Base-by-base conservation (phyloP, 202 grass and related monocot species). In the Digitaria exilis region DNA sequence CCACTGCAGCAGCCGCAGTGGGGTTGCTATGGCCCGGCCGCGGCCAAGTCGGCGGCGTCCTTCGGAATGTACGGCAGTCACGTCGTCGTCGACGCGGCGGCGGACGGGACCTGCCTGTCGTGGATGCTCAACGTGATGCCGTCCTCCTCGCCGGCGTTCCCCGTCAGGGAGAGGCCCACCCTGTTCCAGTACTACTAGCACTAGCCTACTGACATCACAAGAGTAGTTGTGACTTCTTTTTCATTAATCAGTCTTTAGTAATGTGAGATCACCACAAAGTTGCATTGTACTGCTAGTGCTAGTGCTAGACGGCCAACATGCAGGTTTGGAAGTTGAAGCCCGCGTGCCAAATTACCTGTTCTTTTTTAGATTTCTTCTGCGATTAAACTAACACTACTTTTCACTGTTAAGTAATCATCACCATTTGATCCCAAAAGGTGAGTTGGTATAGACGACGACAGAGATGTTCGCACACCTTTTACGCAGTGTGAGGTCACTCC, bases 71-170 rank as follows among this genome's bases (percentile, higher is more conserved):
- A 89, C 60, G 86, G 70, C 6, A 46, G 85, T 51, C 81, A 35
- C 9, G 93, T 79, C 39, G 41, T 43, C 30, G 46, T 46, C 6
- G 41, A 57, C 69, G 66, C 60, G 19, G 49, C 51, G 7, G 89
- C 70, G 3, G 87, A 92, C 52, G 82, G 86, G 59, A 51, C 75
- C 5, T 90, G 80, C 77, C 82, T 91, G 65, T 87, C 91, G 22
- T 92, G 94, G 94, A 86, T 90, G 85, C 79, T 97, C 46, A 92
- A 90, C 85, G 78, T 87, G 14, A 79, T 88, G 70, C 94, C 90
- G 0, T 44, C 87, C n/a, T n/a, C n/a, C 39, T 83, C 94, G 39
- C 87, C 82, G 82, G 78, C 85, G 62, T 92, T 97, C 83, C 67
- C 84, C 6, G 87, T 87, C 71, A 61, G 83, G 70, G 94, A 93